These are phyloP conservation scores for Rhizophagus clarus DNA, from an alignment of 192 early-diverging fungal genomes.

Conservation along the genomic window DNA sequence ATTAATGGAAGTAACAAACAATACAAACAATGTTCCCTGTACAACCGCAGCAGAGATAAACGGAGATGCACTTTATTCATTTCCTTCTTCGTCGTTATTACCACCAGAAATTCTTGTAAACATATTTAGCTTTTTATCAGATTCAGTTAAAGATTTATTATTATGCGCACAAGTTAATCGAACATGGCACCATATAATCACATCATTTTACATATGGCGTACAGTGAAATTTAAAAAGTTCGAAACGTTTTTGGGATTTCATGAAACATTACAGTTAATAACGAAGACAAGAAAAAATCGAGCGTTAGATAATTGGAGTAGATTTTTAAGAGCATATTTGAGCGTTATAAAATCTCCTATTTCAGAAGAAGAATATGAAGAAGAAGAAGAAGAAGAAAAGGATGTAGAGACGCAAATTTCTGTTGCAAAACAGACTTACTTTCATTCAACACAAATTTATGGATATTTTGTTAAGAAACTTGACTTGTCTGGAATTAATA, in stretches of 20 bases:
- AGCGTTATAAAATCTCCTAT: background rate
- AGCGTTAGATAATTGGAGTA: background rate
- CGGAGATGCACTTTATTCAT: background rate
- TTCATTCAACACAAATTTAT: constrained; percentile 1
- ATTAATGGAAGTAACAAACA: no score
- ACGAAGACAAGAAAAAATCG: background rate
- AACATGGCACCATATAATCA: background rate
- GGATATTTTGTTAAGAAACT: background rate
- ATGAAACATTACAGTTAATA: background rate
- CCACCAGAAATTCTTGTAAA: background rate
- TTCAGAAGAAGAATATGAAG: background rate
- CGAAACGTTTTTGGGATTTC: background rate
- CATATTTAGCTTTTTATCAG: background rate
- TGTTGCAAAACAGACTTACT: background rate
- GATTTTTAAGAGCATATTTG: background rate
- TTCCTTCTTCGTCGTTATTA: background rate
- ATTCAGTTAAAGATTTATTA: background rate
- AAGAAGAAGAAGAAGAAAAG: background rate
- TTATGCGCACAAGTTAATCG: constrained; percentile 11
- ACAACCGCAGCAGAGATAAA: background rate
- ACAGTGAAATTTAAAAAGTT: background rate
- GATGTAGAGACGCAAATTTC: background rate
- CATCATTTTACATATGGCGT: constrained; percentile 8
- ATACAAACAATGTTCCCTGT: background rate
- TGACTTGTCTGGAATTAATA: background rate